phyloP scores from a whole-genome alignment of 75 land plant species.

The Selaginella moellendorffii region DNA sequence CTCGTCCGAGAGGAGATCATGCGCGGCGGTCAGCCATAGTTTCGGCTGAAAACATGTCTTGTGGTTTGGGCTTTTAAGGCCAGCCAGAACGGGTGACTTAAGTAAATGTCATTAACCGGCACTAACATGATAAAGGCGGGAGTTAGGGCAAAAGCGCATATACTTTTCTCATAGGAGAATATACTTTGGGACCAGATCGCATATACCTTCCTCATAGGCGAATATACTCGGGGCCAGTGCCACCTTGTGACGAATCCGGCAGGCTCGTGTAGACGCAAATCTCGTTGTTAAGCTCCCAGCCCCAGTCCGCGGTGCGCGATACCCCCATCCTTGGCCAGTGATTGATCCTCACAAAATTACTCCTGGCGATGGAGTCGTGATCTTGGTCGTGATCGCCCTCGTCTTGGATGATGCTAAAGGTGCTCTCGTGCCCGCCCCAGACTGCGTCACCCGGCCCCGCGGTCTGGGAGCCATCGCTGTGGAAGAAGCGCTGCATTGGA shows the following conservation, averaged over 20 bases:
- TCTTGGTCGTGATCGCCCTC: conserved; percentile 25
- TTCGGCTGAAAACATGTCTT: no score
- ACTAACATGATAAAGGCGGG: no score
- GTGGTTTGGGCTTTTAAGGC: no score
- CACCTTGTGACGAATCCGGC: conserved; percentile 42
- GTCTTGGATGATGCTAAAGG: conserved; percentile 35
- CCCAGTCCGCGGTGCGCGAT: conserved; percentile 47
- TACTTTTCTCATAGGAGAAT: no score
- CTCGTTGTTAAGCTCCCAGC: conserved; percentile 50
- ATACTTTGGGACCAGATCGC: no score
- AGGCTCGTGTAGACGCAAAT: conserved; percentile 39
- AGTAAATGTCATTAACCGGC: no score
- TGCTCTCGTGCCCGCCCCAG: conserved; percentile 69
- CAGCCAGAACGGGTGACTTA: no score
- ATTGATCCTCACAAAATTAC: conserved; percentile 49
- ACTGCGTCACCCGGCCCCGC: conserved; percentile 45
- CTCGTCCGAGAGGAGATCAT: no score
- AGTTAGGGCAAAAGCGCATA: no score
- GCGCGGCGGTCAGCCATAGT: no score
- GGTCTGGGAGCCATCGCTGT: conserved; percentile 45
- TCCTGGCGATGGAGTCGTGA: conserved; percentile 28
- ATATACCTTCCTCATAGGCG: no score
- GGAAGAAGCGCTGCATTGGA: conserved; percentile 58
- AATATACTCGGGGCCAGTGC: conserved; percentile 12
- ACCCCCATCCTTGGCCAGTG: conserved; percentile 44